A percentile compares a stretch with the other conserved stretches of the same genome.
These are phyloP conservation scores for Paralagenidium karlingii DNA, from an alignment of 352 stramenopile genomes.

Conservation along the genomic window DNA sequence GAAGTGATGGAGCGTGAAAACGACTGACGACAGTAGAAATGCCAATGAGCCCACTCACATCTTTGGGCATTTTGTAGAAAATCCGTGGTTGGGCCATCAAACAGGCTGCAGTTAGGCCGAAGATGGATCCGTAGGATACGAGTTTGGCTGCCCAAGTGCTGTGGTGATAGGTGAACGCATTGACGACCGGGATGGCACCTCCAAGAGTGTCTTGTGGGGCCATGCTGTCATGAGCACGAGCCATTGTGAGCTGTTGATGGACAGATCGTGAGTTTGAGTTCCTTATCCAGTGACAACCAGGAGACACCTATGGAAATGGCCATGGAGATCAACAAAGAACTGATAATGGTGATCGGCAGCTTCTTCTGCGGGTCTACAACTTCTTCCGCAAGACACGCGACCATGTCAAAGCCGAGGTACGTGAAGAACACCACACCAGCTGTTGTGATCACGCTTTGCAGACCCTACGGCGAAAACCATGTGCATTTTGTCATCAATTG, in stretches of 20 bases:
- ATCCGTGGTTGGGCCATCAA: constrained; percentile 88
- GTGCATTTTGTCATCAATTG: too few relatives aligned
- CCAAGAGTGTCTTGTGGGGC: constrained; percentile 57
- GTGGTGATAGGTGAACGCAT: constrained; percentile 70
- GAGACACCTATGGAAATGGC: constrained; percentile 84
- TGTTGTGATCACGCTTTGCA: too few relatives aligned
- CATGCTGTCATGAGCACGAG: constrained; percentile 26
- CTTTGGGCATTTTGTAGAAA: constrained; percentile 87
- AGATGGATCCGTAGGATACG: constrained; percentile 88
- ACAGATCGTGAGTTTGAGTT: too few relatives aligned
- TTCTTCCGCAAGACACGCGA: constrained; percentile 86
- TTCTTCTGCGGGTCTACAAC: too few relatives aligned
- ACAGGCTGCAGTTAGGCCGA: constrained; percentile 83
- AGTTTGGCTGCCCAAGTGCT: constrained; percentile 61
- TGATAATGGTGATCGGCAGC: constrained; percentile 84
- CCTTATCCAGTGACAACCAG: too few relatives aligned
- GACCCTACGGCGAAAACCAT: too few relatives aligned
- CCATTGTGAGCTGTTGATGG: too few relatives aligned
- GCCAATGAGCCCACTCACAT: too few relatives aligned
- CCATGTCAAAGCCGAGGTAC: constrained; percentile 91
- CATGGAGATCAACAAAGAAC: constrained; percentile 84
- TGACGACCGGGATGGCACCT: constrained; percentile 66
- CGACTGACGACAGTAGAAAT: too few relatives aligned
- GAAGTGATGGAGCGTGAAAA: too few relatives aligned
- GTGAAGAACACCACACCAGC: constrained; percentile 89